These are phyloP conservation scores for Diaporthe ampelina DNA, from an alignment of 2,329 filamentous ascomycete genomes.

Conservation along the genomic window DNA sequence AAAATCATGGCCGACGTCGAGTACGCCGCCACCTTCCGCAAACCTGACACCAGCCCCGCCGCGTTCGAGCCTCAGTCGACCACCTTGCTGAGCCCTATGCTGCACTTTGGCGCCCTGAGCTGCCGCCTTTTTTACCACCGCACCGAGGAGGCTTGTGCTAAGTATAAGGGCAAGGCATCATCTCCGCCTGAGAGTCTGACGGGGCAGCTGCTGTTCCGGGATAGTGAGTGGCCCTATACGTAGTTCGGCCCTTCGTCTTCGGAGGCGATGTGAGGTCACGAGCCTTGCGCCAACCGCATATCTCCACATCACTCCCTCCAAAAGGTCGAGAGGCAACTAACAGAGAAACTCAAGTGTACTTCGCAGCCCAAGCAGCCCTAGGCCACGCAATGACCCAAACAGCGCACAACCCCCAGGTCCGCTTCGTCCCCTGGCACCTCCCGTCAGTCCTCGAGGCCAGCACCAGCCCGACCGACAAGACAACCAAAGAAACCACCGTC, in stretches of 20 bases:
- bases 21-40: conserved; percentile 81
- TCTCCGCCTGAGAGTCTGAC: conserved; percentile 77
- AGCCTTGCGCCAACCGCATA: too few relatives aligned
- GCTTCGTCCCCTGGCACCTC: conserved; percentile 86
- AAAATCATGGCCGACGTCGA: conserved; percentile 72
- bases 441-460: conserved; percentile 65
- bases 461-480: conserved; percentile 57
- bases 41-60: conserved; percentile 81
- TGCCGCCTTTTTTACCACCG: conserved; percentile 81
- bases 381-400: conserved; percentile 76
- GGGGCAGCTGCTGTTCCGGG: conserved; percentile 81
- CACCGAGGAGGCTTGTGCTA: conserved; percentile 72
- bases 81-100: conserved; percentile 78
- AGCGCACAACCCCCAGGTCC: conserved; percentile 73
- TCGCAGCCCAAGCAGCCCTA: conserved; percentile 79
- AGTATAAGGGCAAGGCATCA: conserved; percentile 69
- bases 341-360: conserved; percentile 69
- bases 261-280: too few relatives aligned
- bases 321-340: not conserved
- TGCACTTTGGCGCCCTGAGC: conserved; percentile 82
- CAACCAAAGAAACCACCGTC: conserved; percentile 53
- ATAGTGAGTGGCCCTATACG: too few relatives aligned
- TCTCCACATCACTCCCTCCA: too few relatives aligned
- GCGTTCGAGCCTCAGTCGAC: conserved; percentile 81
- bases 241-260: too few relatives aligned